Percentiles rank a stretch among this genome's conserved stretches.
Evolutionary conservation across 1,139 yeast genomes (phyloP).

Genomic region (Blastobotrys malaysiensis): DNA sequence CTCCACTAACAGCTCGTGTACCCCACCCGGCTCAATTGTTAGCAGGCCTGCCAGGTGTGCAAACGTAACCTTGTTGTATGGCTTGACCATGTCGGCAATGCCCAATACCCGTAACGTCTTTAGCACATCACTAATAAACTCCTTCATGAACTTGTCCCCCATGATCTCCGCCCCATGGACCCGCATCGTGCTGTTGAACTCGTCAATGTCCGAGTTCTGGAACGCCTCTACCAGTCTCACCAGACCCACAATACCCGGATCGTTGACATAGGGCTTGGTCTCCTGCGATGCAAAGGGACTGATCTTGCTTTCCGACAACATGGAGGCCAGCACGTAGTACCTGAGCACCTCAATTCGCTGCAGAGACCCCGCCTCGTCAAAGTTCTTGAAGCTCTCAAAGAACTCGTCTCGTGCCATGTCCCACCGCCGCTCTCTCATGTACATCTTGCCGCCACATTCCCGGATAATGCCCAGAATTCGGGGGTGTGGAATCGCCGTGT

Average conservation of each 20-base stretch:
- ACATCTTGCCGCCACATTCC: conserved; percentile 71
- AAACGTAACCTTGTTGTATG: conserved; percentile 36
- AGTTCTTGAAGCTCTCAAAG: conserved; percentile 68
- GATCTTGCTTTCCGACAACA: conserved; percentile 57
- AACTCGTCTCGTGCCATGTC: conserved; percentile 59
- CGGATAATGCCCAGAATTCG: conserved; percentile 62
- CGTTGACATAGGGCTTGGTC: conserved; percentile 40
- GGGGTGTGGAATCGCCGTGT: conserved; percentile 72
- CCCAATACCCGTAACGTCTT: conserved; percentile 33
- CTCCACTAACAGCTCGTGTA: conserved; percentile 40
- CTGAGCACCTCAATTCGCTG: conserved; percentile 51
- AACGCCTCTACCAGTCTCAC: conserved; percentile 37
- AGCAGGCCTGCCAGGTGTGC: conserved; percentile 30
- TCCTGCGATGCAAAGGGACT: conserved; percentile 59
- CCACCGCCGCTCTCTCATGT: conserved; percentile 53
- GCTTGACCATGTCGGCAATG: conserved; percentile 35
- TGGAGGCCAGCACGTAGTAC: conserved; percentile 57
- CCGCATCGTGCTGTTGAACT: conserved; percentile 30
- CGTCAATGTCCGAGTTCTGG: conserved; percentile 35
- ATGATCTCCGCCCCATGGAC: conserved; percentile 25
- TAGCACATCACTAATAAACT: conserved; percentile 32
- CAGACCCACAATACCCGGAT: conserved; percentile 36
- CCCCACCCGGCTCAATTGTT: conserved; percentile 28
- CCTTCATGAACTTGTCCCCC: conserved; percentile 27
- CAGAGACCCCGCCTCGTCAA: conserved; percentile 72